phyloP scores from a whole-genome alignment of 108 stramenopile species.

The Cyclotella kingstonii region DNA sequence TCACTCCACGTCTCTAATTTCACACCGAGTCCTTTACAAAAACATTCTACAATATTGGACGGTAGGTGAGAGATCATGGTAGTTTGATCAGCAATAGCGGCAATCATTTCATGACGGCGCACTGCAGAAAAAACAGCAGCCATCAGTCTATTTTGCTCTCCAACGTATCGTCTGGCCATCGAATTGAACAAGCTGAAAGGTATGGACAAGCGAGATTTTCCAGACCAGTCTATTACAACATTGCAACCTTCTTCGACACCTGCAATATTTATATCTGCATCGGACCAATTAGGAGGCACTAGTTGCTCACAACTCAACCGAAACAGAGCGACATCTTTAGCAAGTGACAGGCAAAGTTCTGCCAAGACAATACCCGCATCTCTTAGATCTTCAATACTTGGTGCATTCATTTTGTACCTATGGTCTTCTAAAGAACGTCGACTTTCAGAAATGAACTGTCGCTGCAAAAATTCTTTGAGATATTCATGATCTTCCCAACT shows the following conservation, averaged over 20 bases:
- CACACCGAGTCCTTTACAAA: slow-evolving; percentile 45
- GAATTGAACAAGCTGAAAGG: slow-evolving; percentile 39
- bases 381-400: slow-evolving; percentile 77
- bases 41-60: slow-evolving; percentile 37
- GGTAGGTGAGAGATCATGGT: slow-evolving; percentile 61
- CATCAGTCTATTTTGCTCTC: slow-evolving; percentile 56
- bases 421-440: slow-evolving; percentile 44
- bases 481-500: slow-evolving; percentile 74
- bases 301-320: slow-evolving; percentile 46
- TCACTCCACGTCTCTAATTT: slow-evolving; percentile 66
- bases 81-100: slow-evolving; percentile 59
- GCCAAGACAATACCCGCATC: slow-evolving; percentile 75
- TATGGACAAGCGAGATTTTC: slow-evolving; percentile 52
- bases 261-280: slow-evolving; percentile 58
- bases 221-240: slow-evolving; percentile 67
- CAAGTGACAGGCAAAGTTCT: slow-evolving; percentile 59
- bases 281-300: slow-evolving; percentile 61
- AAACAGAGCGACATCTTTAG: slow-evolving; percentile 63
- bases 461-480: slow-evolving; percentile 70
- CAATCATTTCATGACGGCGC: slow-evolving; percentile 73
- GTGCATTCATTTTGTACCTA: slow-evolving; percentile 29
- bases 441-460: slow-evolving; percentile 82
- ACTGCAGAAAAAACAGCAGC: slow-evolving; percentile 61
- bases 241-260: slow-evolving; percentile 42
- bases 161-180: slow-evolving; percentile 62